Conservation (phyloP, 1,284 basidiomycete genomes). For the Caloboletus firmus region DNA sequence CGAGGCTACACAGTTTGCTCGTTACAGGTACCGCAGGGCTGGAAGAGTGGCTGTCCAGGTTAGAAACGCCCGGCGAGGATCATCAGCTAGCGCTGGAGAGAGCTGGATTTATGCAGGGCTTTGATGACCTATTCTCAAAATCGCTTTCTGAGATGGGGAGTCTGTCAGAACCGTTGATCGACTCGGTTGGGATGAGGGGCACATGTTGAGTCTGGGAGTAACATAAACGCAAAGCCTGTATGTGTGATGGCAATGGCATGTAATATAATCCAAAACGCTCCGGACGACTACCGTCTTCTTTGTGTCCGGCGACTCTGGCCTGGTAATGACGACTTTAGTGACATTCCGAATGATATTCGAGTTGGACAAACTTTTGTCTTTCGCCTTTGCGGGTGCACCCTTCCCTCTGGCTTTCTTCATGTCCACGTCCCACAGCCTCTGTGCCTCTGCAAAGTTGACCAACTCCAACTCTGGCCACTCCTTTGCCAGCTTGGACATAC, state of each 20-base stretch:
- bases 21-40: slow-evolving; percentile 55
- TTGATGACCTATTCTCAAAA: slow-evolving; percentile 59
- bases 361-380: slow-evolving; percentile 54
- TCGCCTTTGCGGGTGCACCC: slow-evolving; percentile 77
- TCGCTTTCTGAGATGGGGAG: slow-evolving; percentile 58
- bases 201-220: slow-evolving; percentile 23
- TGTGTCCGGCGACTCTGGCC: slow-evolving; percentile 35
- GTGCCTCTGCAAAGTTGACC: slow-evolving; percentile 61
- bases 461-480: slow-evolving; percentile 58
- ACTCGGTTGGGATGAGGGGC: slow-evolving; percentile 17
- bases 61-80: slow-evolving; percentile 39
- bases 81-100: slow-evolving; percentile 43
- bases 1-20: slow-evolving; percentile 63
- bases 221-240: not conserved
- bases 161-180: slow-evolving; percentile 35
- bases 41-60: slow-evolving; percentile 63
- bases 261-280: slow-evolving; percentile 3
- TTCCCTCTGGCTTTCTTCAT: slow-evolving; percentile 73
- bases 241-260: not conserved
- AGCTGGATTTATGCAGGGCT: slow-evolving; percentile 55
- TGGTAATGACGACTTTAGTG: slow-evolving; percentile 9
- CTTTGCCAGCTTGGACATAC: slow-evolving; percentile 50
- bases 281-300: slow-evolving; percentile 22
- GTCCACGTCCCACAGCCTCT: slow-evolving; percentile 65
- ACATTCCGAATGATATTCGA: not conserved